A percentile compares a stretch with the other conserved stretches of the same genome.
phyloP scores from a whole-genome alignment of 164 flowering plant genomes.

The Warburgia ugandensis region DNA sequence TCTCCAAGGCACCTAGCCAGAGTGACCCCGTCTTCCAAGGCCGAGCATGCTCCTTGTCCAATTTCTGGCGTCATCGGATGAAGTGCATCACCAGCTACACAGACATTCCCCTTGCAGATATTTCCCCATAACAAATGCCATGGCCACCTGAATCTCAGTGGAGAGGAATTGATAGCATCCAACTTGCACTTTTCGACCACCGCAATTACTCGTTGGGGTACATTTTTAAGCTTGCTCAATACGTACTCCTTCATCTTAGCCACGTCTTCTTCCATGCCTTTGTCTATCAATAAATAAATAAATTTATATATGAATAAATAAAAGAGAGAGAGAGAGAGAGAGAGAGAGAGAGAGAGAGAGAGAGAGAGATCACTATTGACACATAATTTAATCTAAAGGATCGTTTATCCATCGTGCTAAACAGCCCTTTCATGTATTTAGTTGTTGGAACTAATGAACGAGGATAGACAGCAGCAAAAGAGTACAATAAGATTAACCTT shows the following conservation, averaged over 20 bases:
- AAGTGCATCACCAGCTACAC: constrained; percentile 49
- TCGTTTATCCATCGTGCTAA: no score
- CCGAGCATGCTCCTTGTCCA: constrained; percentile 12
- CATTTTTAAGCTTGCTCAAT: constrained; percentile 23
- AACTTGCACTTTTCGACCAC: constrained; percentile 20
- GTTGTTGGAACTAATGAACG: neutral
- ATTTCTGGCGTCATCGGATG: constrained; percentile 54
- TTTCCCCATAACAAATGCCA: constrained; percentile 32
- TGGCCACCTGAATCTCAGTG: constrained; percentile 27
- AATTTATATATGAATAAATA: neutral
- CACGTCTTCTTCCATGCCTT: constrained; percentile 24
- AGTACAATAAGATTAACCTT: constrained; percentile 14
- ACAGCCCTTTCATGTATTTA: no score
- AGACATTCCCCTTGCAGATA: constrained; percentile 31
- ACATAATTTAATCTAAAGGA: no score
- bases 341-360: no score
- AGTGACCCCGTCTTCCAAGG: constrained; percentile 9
- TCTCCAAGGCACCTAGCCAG: constrained; percentile 16
- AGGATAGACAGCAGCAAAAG: neutral
- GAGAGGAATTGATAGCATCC: constrained; percentile 17
- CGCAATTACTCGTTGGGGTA: constrained; percentile 17
- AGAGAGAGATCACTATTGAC: no score
- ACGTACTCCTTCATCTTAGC: constrained; percentile 33
- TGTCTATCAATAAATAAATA: constrained; percentile 14
- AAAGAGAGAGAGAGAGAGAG: no score